phyloP scores from a whole-genome alignment of 2,329 filamentous ascomycete genomes.

The Hyphodiscus sp. region DNA sequence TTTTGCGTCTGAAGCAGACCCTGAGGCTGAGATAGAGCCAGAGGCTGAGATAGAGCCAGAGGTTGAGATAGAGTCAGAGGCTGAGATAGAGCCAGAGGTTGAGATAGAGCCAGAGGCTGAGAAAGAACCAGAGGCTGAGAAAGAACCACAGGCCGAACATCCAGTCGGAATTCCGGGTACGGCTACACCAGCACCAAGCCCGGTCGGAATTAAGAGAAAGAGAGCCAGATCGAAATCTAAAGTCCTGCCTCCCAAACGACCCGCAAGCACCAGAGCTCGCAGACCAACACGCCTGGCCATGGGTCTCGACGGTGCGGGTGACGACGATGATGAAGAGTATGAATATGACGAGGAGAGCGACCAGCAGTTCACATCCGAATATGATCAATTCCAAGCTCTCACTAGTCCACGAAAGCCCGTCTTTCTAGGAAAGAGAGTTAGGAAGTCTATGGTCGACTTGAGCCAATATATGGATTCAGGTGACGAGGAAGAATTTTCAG shows the following conservation, averaged over 20 bases:
- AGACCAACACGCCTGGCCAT: conserved; percentile 14
- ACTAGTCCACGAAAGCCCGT: not conserved
- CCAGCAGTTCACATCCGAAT: conserved; percentile 21
- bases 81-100: too few species aligned
- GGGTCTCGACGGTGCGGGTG: conserved; percentile 14
- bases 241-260: conserved; percentile 10
- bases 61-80: too few species aligned
- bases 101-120: too few species aligned
- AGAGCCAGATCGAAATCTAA: conserved; percentile 2
- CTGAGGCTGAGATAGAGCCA: too few species aligned
- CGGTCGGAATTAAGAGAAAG: conserved; percentile 4
- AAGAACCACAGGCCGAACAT: not conserved
- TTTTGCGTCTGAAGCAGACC: too few species aligned
- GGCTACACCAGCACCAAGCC: not conserved
- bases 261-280: conserved; percentile 16
- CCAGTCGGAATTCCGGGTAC: not conserved
- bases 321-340: conserved; percentile 13
- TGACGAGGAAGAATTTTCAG: not conserved
- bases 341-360: conserved; percentile 14
- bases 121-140: too few species aligned
- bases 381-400: conserved; percentile 26
- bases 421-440: not conserved
- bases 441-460: not conserved
- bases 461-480: not conserved
- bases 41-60: too few species aligned